Evolutionary conservation across 495 filamentous ascomycete genomes (phyloP), one percentile per base, ranked within the genome.

Genomic region (Aspergillus nidulans): DNA sequence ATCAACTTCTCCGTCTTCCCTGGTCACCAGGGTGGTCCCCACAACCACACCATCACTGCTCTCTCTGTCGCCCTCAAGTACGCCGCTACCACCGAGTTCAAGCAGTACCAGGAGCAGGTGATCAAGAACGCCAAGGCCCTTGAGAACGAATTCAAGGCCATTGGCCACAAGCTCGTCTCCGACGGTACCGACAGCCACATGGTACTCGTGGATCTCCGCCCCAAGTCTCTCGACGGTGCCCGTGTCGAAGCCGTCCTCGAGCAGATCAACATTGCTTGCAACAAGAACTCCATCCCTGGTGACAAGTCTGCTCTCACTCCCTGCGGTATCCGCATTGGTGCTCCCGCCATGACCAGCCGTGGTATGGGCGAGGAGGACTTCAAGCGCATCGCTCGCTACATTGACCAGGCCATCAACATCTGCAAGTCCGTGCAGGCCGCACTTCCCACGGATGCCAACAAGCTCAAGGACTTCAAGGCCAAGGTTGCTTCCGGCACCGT

Each of bases 1-100:
- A 99, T 99, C 77, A 99, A 99, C 81, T 92, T 95, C 75, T 96
- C 91, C 55, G 95, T 99, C 71, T 99, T 99, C 83, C 95, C 95
- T 42, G 95, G 95, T 56, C 95, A 99, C 77, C 95, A 99, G 80
- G 95, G 95, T 67, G 95, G 95, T 49, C 95, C 95, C 24, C 95
- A 99, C 80, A 99, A 99, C 81, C 95, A 99, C 83, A 99, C 95
- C 72, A 99, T 99, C 76, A 99, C 95, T 36, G 95, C 95, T 60
- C 82, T 99, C 50, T 89, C 95, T 25, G 95, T 97, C 61, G 95
- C 95, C 43, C 82, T 99, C 58, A 94, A 96, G 80, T 95, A 99
- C 79, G 92, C 90, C 47, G 85, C 83, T 58, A 89, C 86, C 51
- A 88, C 90, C 32, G 94, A 96, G 71, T 99, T 97, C 85, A 94